Conservation (phyloP, 1,139 yeast genomes). For the Taphrina deformans region DNA sequence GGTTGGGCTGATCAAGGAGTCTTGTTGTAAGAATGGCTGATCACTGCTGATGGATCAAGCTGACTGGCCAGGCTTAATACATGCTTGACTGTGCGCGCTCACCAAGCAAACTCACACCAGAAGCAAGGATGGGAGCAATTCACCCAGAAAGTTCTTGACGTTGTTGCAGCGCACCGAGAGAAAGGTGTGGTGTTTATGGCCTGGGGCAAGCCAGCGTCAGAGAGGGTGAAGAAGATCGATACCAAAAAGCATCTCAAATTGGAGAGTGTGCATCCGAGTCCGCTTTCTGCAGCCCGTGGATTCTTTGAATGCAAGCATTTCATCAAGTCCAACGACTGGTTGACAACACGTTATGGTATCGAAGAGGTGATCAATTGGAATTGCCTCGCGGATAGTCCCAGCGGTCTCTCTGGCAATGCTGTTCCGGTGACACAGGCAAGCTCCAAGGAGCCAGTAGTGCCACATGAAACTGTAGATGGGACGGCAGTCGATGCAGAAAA, state of each 20-base stretch:
- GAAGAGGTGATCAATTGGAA: conserved; percentile 66
- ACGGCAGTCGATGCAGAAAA: not conserved
- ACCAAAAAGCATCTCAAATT: conserved; percentile 52
- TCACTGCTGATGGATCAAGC: not conserved
- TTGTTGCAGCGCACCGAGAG: conserved; percentile 50
- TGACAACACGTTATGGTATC: conserved; percentile 51
- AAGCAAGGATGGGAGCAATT: conserved; percentile 91
- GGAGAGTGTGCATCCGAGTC: conserved; percentile 89
- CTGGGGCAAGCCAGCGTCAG: conserved; percentile 95
- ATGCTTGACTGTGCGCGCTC: conserved; percentile 88
- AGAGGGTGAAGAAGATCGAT: conserved; percentile 54
- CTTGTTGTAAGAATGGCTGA: conserved; percentile 50
- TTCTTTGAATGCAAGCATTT: conserved; percentile 76
- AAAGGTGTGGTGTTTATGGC: conserved; percentile 74
- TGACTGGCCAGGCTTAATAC: conserved; percentile 59
- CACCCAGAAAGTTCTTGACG: conserved; percentile 68
- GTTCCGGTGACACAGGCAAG: not conserved
- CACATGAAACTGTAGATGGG: not conserved
- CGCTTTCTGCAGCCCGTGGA: conserved; percentile 83
- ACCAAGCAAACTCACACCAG: conserved; percentile 89
- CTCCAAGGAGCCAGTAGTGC: not conserved
- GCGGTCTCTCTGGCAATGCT: not conserved
- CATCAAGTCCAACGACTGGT: conserved; percentile 71
- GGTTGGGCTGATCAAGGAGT: conserved; percentile 92
- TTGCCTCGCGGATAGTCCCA: conserved; percentile 26